phyloP scores from a whole-genome alignment of 768 basidiomycete species.

The Crepidotus variabilis region DNA sequence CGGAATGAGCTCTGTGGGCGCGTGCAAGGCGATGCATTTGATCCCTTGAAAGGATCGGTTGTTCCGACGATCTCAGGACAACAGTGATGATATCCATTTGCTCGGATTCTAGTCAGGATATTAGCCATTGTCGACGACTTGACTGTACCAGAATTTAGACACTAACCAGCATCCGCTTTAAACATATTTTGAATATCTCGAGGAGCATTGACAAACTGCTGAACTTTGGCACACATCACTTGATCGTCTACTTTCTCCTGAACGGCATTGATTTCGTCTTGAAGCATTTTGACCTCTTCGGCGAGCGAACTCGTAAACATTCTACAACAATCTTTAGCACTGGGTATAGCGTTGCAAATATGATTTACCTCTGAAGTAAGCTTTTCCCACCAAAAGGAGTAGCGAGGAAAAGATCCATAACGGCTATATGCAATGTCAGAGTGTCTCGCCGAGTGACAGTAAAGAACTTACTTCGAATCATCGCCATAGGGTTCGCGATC shows the following conservation, averaged over 20 bases:
- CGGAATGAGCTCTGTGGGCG: constrained; percentile 72
- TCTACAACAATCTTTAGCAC: constrained; percentile 33
- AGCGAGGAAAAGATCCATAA: constrained; percentile 93
- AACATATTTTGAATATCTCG: constrained; percentile 83
- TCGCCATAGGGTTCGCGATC: constrained; percentile 92
- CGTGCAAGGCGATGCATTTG: constrained; percentile 81
- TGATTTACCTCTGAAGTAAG: constrained; percentile 75
- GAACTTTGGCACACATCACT: constrained; percentile 83
- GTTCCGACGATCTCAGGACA: constrained; percentile 75
- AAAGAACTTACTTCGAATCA: constrained; percentile 74
- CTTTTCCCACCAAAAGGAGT: constrained; percentile 95
- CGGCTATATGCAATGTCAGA: constrained; percentile 29
- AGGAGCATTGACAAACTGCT: constrained; percentile 81
- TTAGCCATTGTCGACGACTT: neutral
- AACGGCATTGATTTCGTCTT: constrained; percentile 86
- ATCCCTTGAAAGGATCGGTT: constrained; percentile 68
- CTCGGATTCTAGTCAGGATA: constrained; percentile 48
- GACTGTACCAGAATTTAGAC: neutral
- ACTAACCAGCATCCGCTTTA: constrained; percentile 74
- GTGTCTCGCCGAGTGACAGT: constrained; percentile 1
- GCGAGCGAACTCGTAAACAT: constrained; percentile 94
- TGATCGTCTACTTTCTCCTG: constrained; percentile 88
- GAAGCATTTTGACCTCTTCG: constrained; percentile 83
- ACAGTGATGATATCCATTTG: constrained; percentile 72
- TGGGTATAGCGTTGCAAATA: neutral